Evolutionary conservation across 495 filamentous ascomycete genomes (phyloP).

Genomic region (Symbiotaphrina buchneri): DNA sequence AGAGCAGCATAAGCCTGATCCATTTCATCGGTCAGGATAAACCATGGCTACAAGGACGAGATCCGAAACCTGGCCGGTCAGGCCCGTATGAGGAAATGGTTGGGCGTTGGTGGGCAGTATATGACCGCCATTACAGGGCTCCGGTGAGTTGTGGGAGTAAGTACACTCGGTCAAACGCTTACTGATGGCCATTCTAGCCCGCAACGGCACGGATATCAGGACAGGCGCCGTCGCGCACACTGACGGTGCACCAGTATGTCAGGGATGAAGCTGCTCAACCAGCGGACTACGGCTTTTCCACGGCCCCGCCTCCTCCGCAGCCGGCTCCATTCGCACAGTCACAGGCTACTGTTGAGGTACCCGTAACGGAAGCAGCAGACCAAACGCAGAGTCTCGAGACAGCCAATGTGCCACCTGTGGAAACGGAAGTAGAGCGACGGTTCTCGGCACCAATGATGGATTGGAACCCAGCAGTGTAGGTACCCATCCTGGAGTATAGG

Average conservation of each 20-base stretch:
- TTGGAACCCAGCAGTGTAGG: slow-evolving; percentile 48
- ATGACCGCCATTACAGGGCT: slow-evolving; percentile 57
- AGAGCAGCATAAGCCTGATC: slow-evolving; percentile 63
- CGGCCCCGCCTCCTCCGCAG: not conserved
- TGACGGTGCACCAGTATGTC: slow-evolving; percentile 17
- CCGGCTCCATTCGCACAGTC: not conserved
- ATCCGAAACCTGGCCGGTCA: slow-evolving; percentile 19
- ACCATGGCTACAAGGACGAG: slow-evolving; percentile 60
- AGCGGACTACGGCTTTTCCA: too few relatives aligned
- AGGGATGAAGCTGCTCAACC: slow-evolving; percentile 12
- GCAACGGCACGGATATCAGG: slow-evolving; percentile 3
- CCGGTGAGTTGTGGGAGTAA: slow-evolving; percentile 19
- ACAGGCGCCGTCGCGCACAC: slow-evolving; percentile 6
- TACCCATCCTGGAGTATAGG: too few relatives aligned
- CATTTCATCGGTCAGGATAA: slow-evolving; percentile 89
- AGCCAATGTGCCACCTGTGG: too few relatives aligned
- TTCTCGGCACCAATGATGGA: slow-evolving; percentile 26
- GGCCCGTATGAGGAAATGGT: slow-evolving; percentile 4
- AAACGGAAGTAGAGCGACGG: slow-evolving; percentile 16
- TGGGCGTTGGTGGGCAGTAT: slow-evolving; percentile 38
- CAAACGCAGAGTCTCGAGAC: too few relatives aligned
- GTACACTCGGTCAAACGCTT: too few relatives aligned
- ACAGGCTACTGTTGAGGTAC: not conserved
- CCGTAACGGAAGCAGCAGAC: too few relatives aligned
- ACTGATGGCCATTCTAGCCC: too few relatives aligned